phyloP scores from a whole-genome alignment of 768 basidiomycete genomes.

The Cantharellus cinnabarinus region DNA sequence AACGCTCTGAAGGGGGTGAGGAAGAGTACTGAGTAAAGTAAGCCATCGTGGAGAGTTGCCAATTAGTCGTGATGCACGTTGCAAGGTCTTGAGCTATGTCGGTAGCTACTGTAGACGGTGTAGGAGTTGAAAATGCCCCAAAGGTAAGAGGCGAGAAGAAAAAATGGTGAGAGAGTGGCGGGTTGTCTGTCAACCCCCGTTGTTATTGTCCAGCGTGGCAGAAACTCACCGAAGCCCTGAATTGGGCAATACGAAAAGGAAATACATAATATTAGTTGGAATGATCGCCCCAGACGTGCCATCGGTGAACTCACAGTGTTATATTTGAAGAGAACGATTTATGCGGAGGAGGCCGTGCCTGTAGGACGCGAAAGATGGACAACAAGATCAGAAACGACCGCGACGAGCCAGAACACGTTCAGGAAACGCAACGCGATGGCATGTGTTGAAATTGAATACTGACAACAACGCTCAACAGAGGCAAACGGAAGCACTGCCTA shows the following conservation, averaged over 20 bases:
- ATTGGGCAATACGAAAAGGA: background rate
- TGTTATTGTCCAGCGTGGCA: background rate
- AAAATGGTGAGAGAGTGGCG: no score
- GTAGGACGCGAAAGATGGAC: background rate
- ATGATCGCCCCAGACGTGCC: background rate
- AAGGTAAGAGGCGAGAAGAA: no score
- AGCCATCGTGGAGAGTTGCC: background rate
- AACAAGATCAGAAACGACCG: background rate
- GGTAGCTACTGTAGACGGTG: background rate
- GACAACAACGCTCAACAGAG: background rate
- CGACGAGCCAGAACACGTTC: background rate
- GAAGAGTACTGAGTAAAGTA: background rate
- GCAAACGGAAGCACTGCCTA: background rate
- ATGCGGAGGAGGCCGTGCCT: background rate
- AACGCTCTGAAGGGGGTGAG: background rate
- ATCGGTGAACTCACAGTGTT: background rate
- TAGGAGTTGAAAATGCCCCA: background rate
- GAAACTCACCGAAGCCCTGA: background rate
- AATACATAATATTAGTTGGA: background rate
- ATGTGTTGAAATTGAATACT: background rate
- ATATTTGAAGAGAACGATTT: background rate
- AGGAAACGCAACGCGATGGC: background rate
- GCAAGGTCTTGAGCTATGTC: background rate
- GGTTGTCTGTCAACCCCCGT: no score
- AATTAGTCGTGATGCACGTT: background rate